phyloP scores from a whole-genome alignment of 2,329 filamentous ascomycete genomes.

The Coleophoma crateriformis region DNA sequence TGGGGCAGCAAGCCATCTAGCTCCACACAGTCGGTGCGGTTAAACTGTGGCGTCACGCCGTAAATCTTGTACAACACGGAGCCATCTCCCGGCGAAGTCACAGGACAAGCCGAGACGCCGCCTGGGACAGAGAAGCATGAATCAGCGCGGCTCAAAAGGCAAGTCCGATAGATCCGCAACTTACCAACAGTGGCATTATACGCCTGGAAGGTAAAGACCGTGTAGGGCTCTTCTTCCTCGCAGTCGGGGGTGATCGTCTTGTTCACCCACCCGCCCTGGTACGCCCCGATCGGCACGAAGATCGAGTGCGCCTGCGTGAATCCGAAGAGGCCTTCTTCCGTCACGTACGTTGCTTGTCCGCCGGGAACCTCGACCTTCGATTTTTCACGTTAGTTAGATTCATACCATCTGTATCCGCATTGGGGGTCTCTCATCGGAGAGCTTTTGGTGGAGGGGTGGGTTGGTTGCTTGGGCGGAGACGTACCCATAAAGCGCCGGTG shows the following conservation, averaged over 20 bases:
- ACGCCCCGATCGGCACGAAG: constrained; percentile 43
- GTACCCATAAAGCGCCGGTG: constrained; percentile 7
- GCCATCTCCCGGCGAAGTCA: constrained; percentile 7
- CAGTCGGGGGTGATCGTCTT: constrained; percentile 18
- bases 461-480: background rate
- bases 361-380: constrained; percentile 55
- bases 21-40: constrained; percentile 24
- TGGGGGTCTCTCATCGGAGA: too few species aligned
- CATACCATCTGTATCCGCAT: too few species aligned
- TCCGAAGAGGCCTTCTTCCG: constrained; percentile 44
- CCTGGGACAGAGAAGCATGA: background rate
- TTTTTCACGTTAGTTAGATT: too few species aligned
- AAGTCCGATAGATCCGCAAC: background rate
- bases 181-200: background rate
- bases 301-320: constrained; percentile 52
- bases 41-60: constrained; percentile 21
- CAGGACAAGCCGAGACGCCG: background rate
- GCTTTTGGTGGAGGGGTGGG: background rate
- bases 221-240: background rate
- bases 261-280: constrained; percentile 39
- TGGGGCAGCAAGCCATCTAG: constrained; percentile 27
- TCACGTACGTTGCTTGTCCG: constrained; percentile 57
- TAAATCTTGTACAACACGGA: constrained; percentile 22
- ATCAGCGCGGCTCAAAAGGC: background rate
- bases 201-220: background rate